These are phyloP conservation scores for Candida michaelii DNA, from an alignment of 805 yeast genomes.

Conservation along the genomic window DNA sequence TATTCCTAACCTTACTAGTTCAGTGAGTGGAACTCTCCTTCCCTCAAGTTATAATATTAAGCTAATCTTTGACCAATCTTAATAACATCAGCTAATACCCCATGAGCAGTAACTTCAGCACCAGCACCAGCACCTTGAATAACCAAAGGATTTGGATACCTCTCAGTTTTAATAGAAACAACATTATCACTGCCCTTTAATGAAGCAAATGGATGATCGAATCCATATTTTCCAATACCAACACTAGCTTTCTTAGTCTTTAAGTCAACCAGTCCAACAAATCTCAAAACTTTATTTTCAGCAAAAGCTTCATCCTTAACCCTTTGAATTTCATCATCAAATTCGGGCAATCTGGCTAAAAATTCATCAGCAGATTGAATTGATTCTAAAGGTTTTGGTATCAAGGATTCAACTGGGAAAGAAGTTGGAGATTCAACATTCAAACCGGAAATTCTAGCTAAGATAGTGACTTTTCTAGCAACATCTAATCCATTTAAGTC, in stretches of 20 bases:
- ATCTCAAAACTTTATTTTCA: constrained; percentile 86
- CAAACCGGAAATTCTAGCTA: constrained; percentile 90
- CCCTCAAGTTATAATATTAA: too few species aligned
- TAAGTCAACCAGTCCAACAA: constrained; percentile 88
- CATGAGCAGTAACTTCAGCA: constrained; percentile 71
- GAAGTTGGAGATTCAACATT: constrained; percentile 83
- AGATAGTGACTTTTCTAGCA: constrained; percentile 95
- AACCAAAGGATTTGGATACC: constrained; percentile 90
- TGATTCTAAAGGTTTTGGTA: constrained; percentile 81
- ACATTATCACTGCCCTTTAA: constrained; percentile 96
- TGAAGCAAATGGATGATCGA: constrained; percentile 93
- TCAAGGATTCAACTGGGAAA: constrained; percentile 91
- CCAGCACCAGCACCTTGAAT: constrained; percentile 98
- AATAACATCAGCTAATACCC: constrained; percentile 91
- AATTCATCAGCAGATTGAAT: constrained; percentile 75
- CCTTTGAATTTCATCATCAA: constrained; percentile 74
- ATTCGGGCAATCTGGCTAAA: constrained; percentile 75
- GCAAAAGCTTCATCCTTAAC: constrained; percentile 78
- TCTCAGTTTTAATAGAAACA: constrained; percentile 83
- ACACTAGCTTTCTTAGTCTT: constrained; percentile 70
- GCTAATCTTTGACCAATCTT: constrained; percentile 88
- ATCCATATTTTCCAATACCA: constrained; percentile 83
- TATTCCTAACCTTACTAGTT: too few species aligned
- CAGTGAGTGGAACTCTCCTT: too few species aligned
- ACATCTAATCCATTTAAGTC: constrained; percentile 97